Evolutionary conservation across 2,329 filamentous ascomycete species (phyloP), one percentile per base, ranked within the genome.

Genomic region (Nemania bipapillata): DNA sequence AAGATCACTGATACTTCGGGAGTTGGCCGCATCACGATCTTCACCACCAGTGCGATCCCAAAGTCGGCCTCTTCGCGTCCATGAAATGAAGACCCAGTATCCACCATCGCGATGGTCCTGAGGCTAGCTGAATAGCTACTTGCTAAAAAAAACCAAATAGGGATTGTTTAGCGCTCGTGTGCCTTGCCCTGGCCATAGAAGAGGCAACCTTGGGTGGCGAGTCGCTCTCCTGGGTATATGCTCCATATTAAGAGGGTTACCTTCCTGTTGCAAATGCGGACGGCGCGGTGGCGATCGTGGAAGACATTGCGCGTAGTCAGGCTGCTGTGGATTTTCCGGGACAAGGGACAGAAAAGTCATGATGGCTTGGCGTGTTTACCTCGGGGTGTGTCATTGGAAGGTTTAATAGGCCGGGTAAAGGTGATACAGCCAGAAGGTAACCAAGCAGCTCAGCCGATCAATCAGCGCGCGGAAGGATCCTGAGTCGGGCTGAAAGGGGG

Each of bases 381-480:
- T 50, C 54, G 63, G 66, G 63, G 63, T 37, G 70, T 75, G 68
- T 73, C 65, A 76, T 76, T 76, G 75, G 75, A 72, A 71, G 61
- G 66, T 70, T 73, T 73, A 74, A 74, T 74, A 74, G 70, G 70
- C 75, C 75, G 75, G 75, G 72, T 76, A 76, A 76, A 76, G 69
- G 49, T 66, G 65, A 74, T 75, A 76, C 73, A 76, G 74, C 75
- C 75, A 75, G 74, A 76, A 75, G 68, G 66, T 61, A 55, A 62
- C 56, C 68, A 70, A 64, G 66, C 63, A 66, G 72, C 68, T 66
- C 66, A 69, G 72, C 62, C 72, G 70, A 69, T 74, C 74, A 76
- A 75, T 76, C 70, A 75, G 70, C 66, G 47, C 24, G 58, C 75
- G 74, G 73, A 76, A 69, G 70, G 47, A 74, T 73, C 70, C 64